Evolutionary conservation across 306 rosid species (phyloP), one percentile per base, ranked within the genome.

Genomic region (Styphnolobium japonicum): DNA sequence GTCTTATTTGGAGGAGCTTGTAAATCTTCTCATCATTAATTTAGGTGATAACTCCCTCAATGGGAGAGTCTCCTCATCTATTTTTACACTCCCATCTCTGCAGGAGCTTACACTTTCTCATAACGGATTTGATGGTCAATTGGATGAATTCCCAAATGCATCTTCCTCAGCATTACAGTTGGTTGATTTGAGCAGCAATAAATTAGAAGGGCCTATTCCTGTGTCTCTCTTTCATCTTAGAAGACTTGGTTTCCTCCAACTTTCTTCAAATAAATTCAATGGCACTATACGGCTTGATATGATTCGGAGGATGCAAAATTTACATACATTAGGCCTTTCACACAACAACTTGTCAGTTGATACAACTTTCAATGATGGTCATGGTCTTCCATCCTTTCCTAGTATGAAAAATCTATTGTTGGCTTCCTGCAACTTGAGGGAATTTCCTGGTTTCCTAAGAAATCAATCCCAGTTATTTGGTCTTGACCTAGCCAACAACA

Each of bases 401-500:
- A 37, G 15, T 0, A 4, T 87, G 21, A 7, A 0, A 6, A 18
- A 45, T 22, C 22, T 92, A 3, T 49, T 48, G 10, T 62, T 92
- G 27, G 86, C 67, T 15, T 81, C 89, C n/a, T 70, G 92, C 63
- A 83, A 72, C 0, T 58, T 92, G 57, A 27, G 3, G 12, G 36
- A 0, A 2, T 56, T 92, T 7, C 95, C 93, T 0, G 0, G 12
- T 6, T 89, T 86, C 67, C 33, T 92, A 23, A 79, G 48, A 73
- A 62, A 75, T 2, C 90, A 83, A 55, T 10, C 89, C 1, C 37
- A 0, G 0, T 67, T 92, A 43, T 0, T 0, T 19, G 0, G 0
- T 71, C 55, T 92, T 77, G 92, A 90, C 82, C 79, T 90, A 19
- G 80, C 94, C 0, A 0, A 2, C 10, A 92, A 92, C 49, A 75